These are phyloP conservation scores for Stylonectria norvegica DNA, from an alignment of 2,329 filamentous ascomycete species.

Conservation along the genomic window DNA sequence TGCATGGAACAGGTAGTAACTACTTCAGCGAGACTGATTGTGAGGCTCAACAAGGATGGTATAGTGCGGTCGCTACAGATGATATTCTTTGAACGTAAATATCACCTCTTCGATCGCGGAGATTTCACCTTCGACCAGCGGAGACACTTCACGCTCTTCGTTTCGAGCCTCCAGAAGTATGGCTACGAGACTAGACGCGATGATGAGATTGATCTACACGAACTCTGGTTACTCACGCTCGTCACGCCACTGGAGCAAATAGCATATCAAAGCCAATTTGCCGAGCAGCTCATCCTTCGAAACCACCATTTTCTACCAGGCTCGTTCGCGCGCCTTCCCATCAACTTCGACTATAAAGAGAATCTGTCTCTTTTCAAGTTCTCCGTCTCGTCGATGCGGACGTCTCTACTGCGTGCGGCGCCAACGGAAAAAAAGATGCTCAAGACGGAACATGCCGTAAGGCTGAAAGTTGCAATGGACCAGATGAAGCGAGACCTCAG, in stretches of 20 bases:
- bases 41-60: constrained; percentile 43
- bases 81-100: constrained; percentile 46
- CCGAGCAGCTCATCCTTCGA: constrained; percentile 41
- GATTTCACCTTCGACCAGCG: constrained; percentile 40
- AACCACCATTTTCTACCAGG: constrained; percentile 43
- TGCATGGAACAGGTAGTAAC: constrained; percentile 45
- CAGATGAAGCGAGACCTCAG: constrained; percentile 51
- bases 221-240: constrained; percentile 52
- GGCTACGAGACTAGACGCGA: constrained; percentile 46
- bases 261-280: constrained; percentile 49
- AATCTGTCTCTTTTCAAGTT: constrained; percentile 50
- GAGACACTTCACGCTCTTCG: constrained; percentile 49
- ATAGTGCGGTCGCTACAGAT: constrained; percentile 43
- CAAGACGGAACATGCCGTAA: constrained; percentile 40
- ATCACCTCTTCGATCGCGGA: constrained; percentile 47
- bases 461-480: constrained; percentile 48
- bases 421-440: constrained; percentile 34
- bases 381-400: constrained; percentile 49
- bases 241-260: constrained; percentile 47
- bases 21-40: constrained; percentile 45
- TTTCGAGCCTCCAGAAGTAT: constrained; percentile 47
- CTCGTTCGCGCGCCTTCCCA: constrained; percentile 34
- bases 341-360: constrained; percentile 45
- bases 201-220: constrained; percentile 42
- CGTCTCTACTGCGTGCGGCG: constrained; percentile 39